Evolutionary conservation across 768 basidiomycete species (phyloP), one percentile per base, ranked within the genome.

Genomic region (Calocybe cyanea): DNA sequence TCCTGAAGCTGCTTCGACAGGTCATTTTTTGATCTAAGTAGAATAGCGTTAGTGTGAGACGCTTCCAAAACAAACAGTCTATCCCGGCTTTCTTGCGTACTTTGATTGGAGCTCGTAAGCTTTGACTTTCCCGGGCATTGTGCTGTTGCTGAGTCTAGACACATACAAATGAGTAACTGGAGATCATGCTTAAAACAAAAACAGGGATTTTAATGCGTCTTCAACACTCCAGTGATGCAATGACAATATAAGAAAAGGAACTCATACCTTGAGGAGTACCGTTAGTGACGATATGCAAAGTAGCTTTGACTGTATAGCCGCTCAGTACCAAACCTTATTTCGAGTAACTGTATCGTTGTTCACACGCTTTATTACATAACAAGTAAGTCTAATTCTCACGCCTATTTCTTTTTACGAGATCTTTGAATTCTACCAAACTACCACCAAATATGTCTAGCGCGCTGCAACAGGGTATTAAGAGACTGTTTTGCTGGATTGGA

Each of bases 101-200:
- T 95, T 94, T 69, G 87, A 89, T 70, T 91, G 89, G 69, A 93
- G 89, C 70, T 93, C 91, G 76, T 93, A 90, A 63, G 92, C 89
- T 79, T 92, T 92, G 76, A 92, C 87, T 80, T 92, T 92, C 61
- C 81, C 81, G 73, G 87, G 81, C 87, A 91, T 90, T 64, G 71
- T 81, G 70, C 58, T 59, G 55, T 66, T 60, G 63, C 18, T 35
- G 45, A 20, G 43, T 50, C 47, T 49, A 18, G n/a, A 23, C 4
- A 40, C 15, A 36, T 28, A 28, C 25, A 28, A 28, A 11, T 28
- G 5, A 28, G 25, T 28, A 28, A 6, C 5, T 11, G 25, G 11
- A 28, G 25, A 17, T n/a, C 17, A 15, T 30, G 19, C 19, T 30
- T 18, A 11, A 25, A 28, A 30, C 32, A 2, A 34, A 31, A 45